phyloP scores from a whole-genome alignment of 73 alveolate genomes.

The Tetrahymena elliotti region DNA sequence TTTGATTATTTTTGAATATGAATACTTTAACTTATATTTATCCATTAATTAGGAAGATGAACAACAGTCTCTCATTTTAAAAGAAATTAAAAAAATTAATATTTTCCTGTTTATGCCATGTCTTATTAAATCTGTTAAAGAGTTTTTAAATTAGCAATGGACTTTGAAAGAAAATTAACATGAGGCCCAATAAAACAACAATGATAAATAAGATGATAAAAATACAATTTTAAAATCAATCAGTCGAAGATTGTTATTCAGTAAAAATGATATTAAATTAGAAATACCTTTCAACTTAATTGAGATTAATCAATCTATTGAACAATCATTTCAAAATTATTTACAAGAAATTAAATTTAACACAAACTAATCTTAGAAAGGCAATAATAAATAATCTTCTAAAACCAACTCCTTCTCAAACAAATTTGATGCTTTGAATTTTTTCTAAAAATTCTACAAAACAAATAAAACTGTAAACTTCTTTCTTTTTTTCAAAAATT shows the following conservation, averaged over 20 bases:
- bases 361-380: not conserved
- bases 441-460: not conserved
- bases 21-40: too few species aligned
- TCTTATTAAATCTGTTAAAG: not conserved
- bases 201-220: not conserved
- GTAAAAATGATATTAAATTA: not conserved
- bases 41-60: not conserved
- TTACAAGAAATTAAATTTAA: not conserved
- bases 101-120: not conserved
- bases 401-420: not conserved
- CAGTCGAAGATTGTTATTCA: not conserved
- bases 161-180: not conserved
- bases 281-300: not conserved
- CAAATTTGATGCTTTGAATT: not conserved
- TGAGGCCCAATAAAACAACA: not conserved
- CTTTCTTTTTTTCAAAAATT: not conserved
- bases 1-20: too few species aligned
- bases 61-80: not conserved
- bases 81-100: not conserved
- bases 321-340: not conserved
- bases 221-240: not conserved
- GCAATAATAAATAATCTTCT: not conserved
- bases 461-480: not conserved
- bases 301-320: not conserved
- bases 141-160: not conserved